Evolutionary conservation across 345 rosid species (phyloP).

Genomic region (Laguncularia racemosa): DNA sequence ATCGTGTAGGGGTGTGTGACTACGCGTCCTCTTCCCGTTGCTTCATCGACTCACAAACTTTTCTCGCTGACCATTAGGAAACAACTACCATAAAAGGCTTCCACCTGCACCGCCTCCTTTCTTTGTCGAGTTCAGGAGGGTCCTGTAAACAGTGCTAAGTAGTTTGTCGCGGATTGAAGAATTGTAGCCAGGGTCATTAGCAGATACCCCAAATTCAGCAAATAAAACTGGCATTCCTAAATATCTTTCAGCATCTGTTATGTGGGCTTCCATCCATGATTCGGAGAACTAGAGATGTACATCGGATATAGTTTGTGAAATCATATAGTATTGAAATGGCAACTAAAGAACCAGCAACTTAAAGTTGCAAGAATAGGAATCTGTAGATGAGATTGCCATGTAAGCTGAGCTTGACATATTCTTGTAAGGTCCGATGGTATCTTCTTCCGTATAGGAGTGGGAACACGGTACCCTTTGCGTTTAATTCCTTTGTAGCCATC

Average conservation of each 20-base stretch:
- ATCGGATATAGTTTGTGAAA: constrained; percentile 56
- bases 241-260: constrained; percentile 78
- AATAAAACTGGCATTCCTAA: constrained; percentile 86
- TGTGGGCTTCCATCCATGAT: constrained; percentile 91
- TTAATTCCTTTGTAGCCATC: too few species aligned
- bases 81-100: constrained; percentile 88
- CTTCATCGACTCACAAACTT: too few species aligned
- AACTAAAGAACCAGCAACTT: too few species aligned
- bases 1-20: too few species aligned
- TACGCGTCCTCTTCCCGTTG: too few species aligned
- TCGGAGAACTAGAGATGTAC: constrained; percentile 60
- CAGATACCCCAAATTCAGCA: constrained; percentile 76
- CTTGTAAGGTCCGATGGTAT: too few species aligned
- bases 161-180: constrained; percentile 58
- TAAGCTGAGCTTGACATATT: too few species aligned
- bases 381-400: too few species aligned
- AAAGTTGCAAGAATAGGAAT: too few species aligned
- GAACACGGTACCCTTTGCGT: too few species aligned
- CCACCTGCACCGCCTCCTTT: constrained; percentile 92
- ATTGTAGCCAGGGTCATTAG: constrained; percentile 81
- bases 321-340: too few species aligned
- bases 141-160: constrained; percentile 60
- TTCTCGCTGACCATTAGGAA: constrained; percentile 92
- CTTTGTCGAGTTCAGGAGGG: constrained; percentile 74
- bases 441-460: too few species aligned